Evolutionary conservation across 31 red algal species (phyloP).

Genomic region (Bonnemaisonia californica): DNA sequence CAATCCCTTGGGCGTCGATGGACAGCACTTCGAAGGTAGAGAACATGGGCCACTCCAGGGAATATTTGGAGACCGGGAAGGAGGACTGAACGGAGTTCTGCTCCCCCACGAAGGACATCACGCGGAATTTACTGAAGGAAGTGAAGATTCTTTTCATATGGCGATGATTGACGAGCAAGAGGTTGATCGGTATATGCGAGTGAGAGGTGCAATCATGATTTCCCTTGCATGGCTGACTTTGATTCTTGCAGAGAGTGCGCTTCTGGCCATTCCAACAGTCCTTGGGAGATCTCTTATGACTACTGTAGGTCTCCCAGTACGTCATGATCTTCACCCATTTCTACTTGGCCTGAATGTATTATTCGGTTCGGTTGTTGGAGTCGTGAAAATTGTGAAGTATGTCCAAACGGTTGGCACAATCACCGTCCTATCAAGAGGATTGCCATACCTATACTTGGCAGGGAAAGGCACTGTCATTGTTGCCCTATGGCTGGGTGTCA

Average conservation of each 20-base stretch:
- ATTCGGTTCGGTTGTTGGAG: slow-evolving; percentile 23
- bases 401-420: slow-evolving; percentile 49
- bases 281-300: slow-evolving; percentile 68
- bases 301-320: slow-evolving; percentile 52
- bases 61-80: not conserved
- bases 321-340: slow-evolving; percentile 83
- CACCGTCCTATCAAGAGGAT: slow-evolving; percentile 27
- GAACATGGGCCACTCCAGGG: not conserved
- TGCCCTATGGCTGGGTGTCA: slow-evolving; percentile 57
- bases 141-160: not conserved
- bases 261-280: slow-evolving; percentile 67
- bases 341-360: slow-evolving; percentile 64
- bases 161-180: not conserved
- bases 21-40: not conserved
- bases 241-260: slow-evolving; percentile 41
- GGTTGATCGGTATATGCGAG: slow-evolving; percentile 7
- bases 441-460: slow-evolving; percentile 37
- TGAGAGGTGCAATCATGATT: slow-evolving; percentile 65
- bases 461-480: slow-evolving; percentile 54
- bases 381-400: slow-evolving; percentile 34
- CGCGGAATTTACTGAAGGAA: not conserved
- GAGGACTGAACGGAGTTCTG: not conserved
- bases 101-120: not conserved
- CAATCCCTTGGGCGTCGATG: not conserved
- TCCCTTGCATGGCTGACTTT: slow-evolving; percentile 74